phyloP scores from a whole-genome alignment of 768 basidiomycete genomes.

The Chalciporus piperatus region DNA sequence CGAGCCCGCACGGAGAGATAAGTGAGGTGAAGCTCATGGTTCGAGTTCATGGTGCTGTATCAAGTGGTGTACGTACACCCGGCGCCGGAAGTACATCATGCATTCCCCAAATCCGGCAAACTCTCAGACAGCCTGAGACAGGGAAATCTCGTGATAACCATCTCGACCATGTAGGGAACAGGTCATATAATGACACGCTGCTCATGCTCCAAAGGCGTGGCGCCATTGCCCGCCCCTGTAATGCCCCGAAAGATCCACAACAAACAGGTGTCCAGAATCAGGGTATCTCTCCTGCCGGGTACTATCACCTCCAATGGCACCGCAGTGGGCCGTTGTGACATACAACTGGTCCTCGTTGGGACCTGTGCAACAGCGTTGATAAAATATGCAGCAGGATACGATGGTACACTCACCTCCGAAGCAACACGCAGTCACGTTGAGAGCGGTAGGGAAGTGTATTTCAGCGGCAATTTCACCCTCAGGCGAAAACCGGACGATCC shows the following conservation, averaged over 20 bases:
- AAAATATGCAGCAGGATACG: conserved; percentile 3
- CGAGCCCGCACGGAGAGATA: conserved; percentile 24
- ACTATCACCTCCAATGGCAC: conserved; percentile 55
- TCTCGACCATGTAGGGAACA: neutral
- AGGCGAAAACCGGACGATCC: conserved; percentile 51
- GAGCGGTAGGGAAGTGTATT: conserved; percentile 57
- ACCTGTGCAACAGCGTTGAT: conserved; percentile 34
- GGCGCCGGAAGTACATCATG: neutral
- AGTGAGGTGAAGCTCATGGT: conserved; percentile 16
- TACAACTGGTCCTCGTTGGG: conserved; percentile 60
- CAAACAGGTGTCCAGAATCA: conserved; percentile 35
- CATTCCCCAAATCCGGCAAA: neutral
- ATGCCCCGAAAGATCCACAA: conserved; percentile 27
- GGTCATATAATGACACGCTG: neutral
- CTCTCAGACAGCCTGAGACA: neutral
- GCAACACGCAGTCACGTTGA: conserved; percentile 65
- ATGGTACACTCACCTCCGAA: conserved; percentile 44
- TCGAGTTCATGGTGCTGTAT: conserved; percentile 10
- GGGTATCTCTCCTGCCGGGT: conserved; percentile 32
- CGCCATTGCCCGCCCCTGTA: conserved; percentile 27
- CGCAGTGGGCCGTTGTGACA: conserved; percentile 53
- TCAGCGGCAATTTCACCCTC: conserved; percentile 56
- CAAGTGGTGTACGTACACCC: neutral
- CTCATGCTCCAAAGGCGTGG: conserved; percentile 20
- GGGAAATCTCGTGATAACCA: neutral